Percentiles rank a stretch among this genome's conserved stretches.
phyloP scores from a whole-genome alignment of 2,329 filamentous ascomycete species.

The Thelonectria discophora region DNA sequence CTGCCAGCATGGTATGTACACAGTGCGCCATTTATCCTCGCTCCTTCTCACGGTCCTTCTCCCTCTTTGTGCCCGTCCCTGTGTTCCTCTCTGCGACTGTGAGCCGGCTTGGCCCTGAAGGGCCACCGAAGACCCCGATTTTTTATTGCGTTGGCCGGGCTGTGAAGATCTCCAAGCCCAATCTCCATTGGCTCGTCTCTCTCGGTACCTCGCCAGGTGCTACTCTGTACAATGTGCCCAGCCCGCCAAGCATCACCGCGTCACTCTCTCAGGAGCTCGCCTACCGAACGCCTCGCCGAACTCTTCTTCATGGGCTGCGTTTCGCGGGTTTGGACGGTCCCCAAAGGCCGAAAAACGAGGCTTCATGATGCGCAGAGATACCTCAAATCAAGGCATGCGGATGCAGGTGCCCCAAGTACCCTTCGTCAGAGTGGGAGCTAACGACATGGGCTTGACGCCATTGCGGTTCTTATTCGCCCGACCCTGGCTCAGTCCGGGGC shows the following conservation, averaged over 20 bases:
- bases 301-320: neutral
- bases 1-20: too few relatives aligned
- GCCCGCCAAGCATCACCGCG: too few relatives aligned
- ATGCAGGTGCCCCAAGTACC: neutral
- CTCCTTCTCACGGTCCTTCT: neutral
- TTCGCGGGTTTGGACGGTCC: too few relatives aligned
- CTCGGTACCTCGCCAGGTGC: too few relatives aligned
- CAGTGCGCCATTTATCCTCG: slow-evolving; percentile 23
- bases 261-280: neutral
- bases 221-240: neutral
- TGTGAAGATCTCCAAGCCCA: neutral
- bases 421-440: neutral
- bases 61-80: neutral
- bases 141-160: slow-evolving; percentile 1
- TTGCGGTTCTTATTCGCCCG: slow-evolving; percentile 16
- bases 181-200: neutral
- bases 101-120: slow-evolving; percentile 10
- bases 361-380: neutral
- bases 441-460: slow-evolving; percentile 19
- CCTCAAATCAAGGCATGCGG: neutral
- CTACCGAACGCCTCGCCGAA: neutral
- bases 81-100: neutral
- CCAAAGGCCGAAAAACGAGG: slow-evolving; percentile 1
- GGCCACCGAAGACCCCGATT: slow-evolving; percentile 20
- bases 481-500: slow-evolving; percentile 20